Conservation (phyloP, 495 filamentous ascomycete species). For the Cetradonia linearis region DNA sequence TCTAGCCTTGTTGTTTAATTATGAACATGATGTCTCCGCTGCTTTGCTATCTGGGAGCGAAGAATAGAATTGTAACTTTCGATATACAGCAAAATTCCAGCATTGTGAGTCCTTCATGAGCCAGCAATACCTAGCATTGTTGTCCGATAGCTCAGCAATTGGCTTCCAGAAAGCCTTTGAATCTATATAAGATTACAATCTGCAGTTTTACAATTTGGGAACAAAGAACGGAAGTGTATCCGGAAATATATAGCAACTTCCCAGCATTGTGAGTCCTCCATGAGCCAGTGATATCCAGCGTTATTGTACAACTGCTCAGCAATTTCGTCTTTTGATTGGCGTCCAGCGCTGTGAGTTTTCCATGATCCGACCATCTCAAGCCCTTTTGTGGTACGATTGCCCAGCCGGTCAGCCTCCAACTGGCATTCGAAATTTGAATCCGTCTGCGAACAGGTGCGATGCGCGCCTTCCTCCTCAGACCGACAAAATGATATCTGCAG, state of each 20-base stretch:
- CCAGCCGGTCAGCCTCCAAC: not conserved
- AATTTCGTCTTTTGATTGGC: too few relatives aligned
- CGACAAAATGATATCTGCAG: constrained; percentile 43
- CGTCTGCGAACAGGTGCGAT: not conserved
- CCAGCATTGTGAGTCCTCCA: not conserved
- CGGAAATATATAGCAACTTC: constrained; percentile 2
- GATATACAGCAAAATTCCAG: not conserved
- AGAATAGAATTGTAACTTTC: not conserved
- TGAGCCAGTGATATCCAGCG: not conserved
- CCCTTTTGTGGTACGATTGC: not conserved
- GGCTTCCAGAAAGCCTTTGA: too few relatives aligned
- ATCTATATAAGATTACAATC: not conserved
- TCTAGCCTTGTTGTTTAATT: too few relatives aligned
- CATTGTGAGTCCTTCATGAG: not conserved
- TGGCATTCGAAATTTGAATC: not conserved
- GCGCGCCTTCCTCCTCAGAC: constrained; percentile 15
- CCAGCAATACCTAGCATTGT: too few relatives aligned
- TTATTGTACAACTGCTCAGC: not conserved
- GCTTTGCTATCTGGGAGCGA: not conserved
- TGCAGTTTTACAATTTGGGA: not conserved
- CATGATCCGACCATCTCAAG: not conserved
- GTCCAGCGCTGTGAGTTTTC: not conserved
- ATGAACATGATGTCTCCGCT: not conserved
- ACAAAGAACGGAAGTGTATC: not conserved
- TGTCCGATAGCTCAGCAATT: too few relatives aligned